phyloP scores from a whole-genome alignment of 1,284 basidiomycete genomes.

The Ustilago esculenta region DNA sequence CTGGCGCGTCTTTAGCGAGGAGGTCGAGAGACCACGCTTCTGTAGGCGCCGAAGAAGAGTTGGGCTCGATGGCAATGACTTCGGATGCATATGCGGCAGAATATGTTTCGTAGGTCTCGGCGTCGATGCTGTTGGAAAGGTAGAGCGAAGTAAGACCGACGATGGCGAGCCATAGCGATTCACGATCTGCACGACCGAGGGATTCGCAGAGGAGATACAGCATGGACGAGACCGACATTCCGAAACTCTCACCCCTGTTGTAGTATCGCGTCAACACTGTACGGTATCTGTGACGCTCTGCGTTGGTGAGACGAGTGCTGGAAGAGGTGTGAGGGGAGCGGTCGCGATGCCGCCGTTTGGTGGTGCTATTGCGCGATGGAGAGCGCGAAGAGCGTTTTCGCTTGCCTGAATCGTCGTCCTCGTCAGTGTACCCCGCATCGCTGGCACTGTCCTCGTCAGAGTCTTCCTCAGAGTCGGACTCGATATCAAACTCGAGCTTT shows the following conservation, averaged over 20 bases:
- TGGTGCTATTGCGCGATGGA: neutral
- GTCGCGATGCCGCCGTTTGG: slow-evolving; percentile 12
- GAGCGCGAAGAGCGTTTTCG: slow-evolving; percentile 19
- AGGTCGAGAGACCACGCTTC: slow-evolving; percentile 43
- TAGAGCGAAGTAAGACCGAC: slow-evolving; percentile 95
- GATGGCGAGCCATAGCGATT: slow-evolving; percentile 91
- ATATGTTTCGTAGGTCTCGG: slow-evolving; percentile 78
- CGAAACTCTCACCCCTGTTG: slow-evolving; percentile 82
- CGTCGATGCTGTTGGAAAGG: slow-evolving; percentile 83
- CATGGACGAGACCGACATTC: slow-evolving; percentile 87
- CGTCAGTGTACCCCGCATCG: slow-evolving; percentile 23
- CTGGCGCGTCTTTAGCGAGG: slow-evolving; percentile 3
- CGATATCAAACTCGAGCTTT: slow-evolving; percentile 60
- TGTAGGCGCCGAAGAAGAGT: neutral
- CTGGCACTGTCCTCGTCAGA: slow-evolving; percentile 70
- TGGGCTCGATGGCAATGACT: slow-evolving; percentile 52
- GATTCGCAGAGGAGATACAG: slow-evolving; percentile 89
- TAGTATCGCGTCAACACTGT: slow-evolving; percentile 74
- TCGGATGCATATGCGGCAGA: slow-evolving; percentile 56
- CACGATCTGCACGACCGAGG: slow-evolving; percentile 89
- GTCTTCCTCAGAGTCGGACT: slow-evolving; percentile 70
- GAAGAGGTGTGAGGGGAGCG: neutral
- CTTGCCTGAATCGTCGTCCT: slow-evolving; percentile 64
- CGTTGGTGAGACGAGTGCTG: slow-evolving; percentile 23
- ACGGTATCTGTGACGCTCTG: slow-evolving; percentile 52